Percentiles rank a stretch among this genome's conserved stretches.
Evolutionary conservation across 1,139 yeast genomes (phyloP).

Genomic region (Yamadazyma membranifaciens): DNA sequence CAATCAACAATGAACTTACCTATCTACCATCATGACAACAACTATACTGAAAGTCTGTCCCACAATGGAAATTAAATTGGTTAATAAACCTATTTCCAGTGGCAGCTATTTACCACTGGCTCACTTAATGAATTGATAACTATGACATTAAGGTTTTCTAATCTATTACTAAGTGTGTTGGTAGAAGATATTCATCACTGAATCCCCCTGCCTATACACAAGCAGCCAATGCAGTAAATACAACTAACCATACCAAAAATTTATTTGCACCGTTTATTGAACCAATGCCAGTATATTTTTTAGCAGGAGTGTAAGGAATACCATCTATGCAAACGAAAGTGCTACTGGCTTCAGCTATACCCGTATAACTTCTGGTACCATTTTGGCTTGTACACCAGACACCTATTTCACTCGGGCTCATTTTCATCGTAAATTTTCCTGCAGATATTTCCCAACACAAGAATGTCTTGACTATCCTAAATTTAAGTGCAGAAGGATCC

Average conservation of each 20-base stretch:
- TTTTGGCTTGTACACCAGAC: background rate
- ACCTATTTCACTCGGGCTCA: background rate
- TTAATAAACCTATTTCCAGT: background rate
- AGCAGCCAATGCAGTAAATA: background rate
- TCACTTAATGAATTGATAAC: background rate
- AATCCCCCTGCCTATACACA: background rate
- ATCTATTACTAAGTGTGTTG: background rate
- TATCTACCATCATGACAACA: slow-evolving; percentile 1
- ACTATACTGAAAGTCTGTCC: slow-evolving; percentile 2
- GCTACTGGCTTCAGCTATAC: background rate
- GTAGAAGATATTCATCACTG: too few relatives aligned
- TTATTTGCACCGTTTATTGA: too few relatives aligned
- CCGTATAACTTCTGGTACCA: slow-evolving; percentile 1
- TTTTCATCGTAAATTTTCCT: background rate
- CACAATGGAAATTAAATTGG: background rate
- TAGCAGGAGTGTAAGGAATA: slow-evolving; percentile 1
- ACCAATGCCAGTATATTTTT: background rate
- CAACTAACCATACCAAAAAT: background rate
- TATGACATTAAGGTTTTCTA: background rate
- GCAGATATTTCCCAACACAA: too few relatives aligned
- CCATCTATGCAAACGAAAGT: background rate
- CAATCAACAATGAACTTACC: too few relatives aligned
- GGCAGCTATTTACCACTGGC: background rate
- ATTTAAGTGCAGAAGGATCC: too few relatives aligned
- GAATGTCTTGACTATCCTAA: too few relatives aligned